A percentile compares a stretch with the other conserved stretches of the same genome.
Evolutionary conservation across 345 rosid genomes (phyloP).

Genomic region (Linum trigynum): DNA sequence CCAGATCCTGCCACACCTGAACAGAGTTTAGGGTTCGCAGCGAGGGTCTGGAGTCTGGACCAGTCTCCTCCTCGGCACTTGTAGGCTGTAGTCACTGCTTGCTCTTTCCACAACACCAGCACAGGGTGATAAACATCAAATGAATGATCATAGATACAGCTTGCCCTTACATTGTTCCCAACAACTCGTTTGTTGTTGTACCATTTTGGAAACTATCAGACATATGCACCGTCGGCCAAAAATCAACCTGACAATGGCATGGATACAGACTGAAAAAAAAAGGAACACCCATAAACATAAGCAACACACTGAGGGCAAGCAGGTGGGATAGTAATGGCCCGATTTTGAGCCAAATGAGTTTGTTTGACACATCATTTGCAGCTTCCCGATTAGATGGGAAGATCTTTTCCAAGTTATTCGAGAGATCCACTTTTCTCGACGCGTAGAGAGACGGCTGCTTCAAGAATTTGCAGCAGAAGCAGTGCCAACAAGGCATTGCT

Average conservation of each 20-base stretch:
- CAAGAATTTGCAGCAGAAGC: slow-evolving; percentile 1
- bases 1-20: no score
- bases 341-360: not conserved
- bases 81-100: not conserved
- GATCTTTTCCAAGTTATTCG: not conserved
- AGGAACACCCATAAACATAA: not conserved
- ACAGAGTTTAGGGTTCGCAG: no score
- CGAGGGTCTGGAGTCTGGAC: no score
- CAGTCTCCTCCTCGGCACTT: not conserved
- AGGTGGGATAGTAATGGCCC: not conserved
- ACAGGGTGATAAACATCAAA: not conserved
- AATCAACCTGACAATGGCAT: not conserved
- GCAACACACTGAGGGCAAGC: not conserved
- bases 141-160: not conserved
- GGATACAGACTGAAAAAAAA: not conserved
- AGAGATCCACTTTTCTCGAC: not conserved
- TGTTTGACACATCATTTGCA: not conserved
- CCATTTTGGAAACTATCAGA: not conserved
- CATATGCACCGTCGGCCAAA: not conserved
- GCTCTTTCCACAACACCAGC: not conserved
- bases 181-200: not conserved
- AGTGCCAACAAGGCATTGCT: not conserved
- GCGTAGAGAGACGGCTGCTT: not conserved
- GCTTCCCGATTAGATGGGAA: not conserved
- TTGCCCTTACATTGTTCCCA: not conserved